Percentiles rank a stretch among this genome's conserved stretches.
Evolutionary conservation across 2,329 filamentous ascomycete genomes (phyloP).

Genomic region (Karstenula rhodostoma): DNA sequence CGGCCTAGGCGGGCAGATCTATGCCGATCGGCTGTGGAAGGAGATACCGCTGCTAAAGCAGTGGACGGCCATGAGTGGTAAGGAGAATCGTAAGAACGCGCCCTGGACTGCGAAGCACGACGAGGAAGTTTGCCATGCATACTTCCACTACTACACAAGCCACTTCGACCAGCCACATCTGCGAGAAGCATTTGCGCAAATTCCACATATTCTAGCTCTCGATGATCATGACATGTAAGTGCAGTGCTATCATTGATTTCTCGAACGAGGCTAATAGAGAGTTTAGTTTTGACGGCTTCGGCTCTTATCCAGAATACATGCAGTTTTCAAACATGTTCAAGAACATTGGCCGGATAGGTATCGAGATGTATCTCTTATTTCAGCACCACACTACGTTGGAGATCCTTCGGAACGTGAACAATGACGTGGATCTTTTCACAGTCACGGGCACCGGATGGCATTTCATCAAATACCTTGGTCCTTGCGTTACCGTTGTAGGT

Average conservation of each 20-base stretch:
- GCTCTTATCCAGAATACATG: slow-evolving; percentile 98
- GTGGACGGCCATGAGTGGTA: slow-evolving; percentile 91
- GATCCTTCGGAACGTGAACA: slow-evolving; percentile 85
- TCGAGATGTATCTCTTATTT: slow-evolving; percentile 98
- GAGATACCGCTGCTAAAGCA: slow-evolving; percentile 93
- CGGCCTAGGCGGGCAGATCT: slow-evolving; percentile 92
- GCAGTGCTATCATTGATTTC: not conserved
- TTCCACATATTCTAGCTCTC: slow-evolving; percentile 89
- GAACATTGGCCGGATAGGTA: slow-evolving; percentile 93
- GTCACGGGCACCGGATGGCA: slow-evolving; percentile 98
- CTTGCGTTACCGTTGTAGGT: slow-evolving; percentile 87
- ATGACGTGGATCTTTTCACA: slow-evolving; percentile 92
- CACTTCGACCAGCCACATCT: slow-evolving; percentile 97
- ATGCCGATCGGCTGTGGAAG: slow-evolving; percentile 94
- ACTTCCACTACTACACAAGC: slow-evolving; percentile 98
- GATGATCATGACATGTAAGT: slow-evolving; percentile 98
- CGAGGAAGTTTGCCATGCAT: slow-evolving; percentile 93
- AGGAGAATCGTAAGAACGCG: slow-evolving; percentile 89
- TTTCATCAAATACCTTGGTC: slow-evolving; percentile 95
- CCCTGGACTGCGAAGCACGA: slow-evolving; percentile 94
- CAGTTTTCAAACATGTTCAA: slow-evolving; percentile 97
- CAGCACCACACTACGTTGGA: slow-evolving; percentile 97
- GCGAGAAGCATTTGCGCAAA: slow-evolving; percentile 95
- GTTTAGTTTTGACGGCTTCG: slow-evolving; percentile 89
- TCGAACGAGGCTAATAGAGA: slow-evolving; percentile 17